Base-by-base conservation (phyloP, 257 asterid genomes). In the Misopates orontium region DNA sequence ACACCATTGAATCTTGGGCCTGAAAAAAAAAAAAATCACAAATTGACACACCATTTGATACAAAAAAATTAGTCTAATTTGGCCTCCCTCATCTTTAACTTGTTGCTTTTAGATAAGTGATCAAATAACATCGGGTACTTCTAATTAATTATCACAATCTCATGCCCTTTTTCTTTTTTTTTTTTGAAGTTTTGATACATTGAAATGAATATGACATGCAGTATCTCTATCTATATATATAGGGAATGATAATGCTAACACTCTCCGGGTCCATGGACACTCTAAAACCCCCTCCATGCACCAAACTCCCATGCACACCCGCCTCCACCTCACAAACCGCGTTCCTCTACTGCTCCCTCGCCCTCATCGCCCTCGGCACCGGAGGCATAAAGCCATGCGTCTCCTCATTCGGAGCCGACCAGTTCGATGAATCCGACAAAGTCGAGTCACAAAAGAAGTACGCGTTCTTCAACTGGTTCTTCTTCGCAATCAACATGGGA, bases 361-460 rank as follows among this genome's bases (percentile, higher is more conserved):
- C 74, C 8, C 89, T 89, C 0, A 85, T 89, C 4, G 95, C 94
- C 55, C 79, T 89, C 0, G 97, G 97, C 58, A 89, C 96, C 0
- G 93, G 96, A 0, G 96, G 96, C 7, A 89, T 89, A 67, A 89
- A 89, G 85, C 92, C 96, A 1, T 89, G 96, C 57, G 95, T 87
- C 20, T 89, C 96, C 51, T 79, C 93, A 4, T 85, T 89, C 28
- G 95, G 93, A 0, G 96, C 96, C 0, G 95, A 89, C 42, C 95
- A 89, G 60, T 89, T 83, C 18, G 95, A 87, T 24, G 91, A 80
- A 10, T 56, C 84, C 0, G 94, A 87, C 20, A 23, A 58, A 10
- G 59, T 49, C 0, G 97, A 89, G 76, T 83, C 88, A 3, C 78
- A 67, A 15, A 87, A 83, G 50, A 89, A 89, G 14, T 89, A 83